Evolutionary conservation across 345 rosid genomes (phyloP).

Genomic region (Euphorbia pulcherrima): DNA sequence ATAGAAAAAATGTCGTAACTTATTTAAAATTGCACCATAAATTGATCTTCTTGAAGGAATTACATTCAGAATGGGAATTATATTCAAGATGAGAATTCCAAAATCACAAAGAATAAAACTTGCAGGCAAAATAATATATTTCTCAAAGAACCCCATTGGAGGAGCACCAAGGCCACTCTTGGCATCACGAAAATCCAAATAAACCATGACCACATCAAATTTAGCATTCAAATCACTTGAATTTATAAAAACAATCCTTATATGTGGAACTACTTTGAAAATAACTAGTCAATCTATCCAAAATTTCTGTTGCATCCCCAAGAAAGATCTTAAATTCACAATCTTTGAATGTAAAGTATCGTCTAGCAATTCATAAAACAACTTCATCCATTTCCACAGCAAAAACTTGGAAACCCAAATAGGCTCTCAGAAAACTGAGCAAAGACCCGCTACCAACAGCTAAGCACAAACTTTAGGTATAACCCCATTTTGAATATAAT

Average conservation of each 20-base stretch:
- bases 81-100: constrained; percentile 63
- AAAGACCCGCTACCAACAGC: constrained; percentile 88
- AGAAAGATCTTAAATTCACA: constrained; percentile 32
- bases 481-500: constrained; percentile 18
- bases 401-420: constrained; percentile 53
- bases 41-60: constrained; percentile 46
- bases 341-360: constrained; percentile 63
- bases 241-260: background rate
- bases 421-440: constrained; percentile 53
- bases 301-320: constrained; percentile 52
- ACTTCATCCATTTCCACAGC: constrained; percentile 66
- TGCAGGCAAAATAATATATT: constrained; percentile 46
- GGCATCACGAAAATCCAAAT: constrained; percentile 58
- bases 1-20: constrained; percentile 38
- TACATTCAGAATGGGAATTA: too few species aligned
- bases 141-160: constrained; percentile 52
- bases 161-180: constrained; percentile 61
- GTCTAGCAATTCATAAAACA: constrained; percentile 54
- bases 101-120: constrained; percentile 41
- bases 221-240: constrained; percentile 9
- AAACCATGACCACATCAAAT: constrained; percentile 80
- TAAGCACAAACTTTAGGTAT: constrained; percentile 65
- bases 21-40: constrained; percentile 36
- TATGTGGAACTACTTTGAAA: constrained; percentile 1
- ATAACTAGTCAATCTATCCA: constrained; percentile 41